phyloP scores from a whole-genome alignment of 768 basidiomycete genomes.

The Lactarius psammicola region DNA sequence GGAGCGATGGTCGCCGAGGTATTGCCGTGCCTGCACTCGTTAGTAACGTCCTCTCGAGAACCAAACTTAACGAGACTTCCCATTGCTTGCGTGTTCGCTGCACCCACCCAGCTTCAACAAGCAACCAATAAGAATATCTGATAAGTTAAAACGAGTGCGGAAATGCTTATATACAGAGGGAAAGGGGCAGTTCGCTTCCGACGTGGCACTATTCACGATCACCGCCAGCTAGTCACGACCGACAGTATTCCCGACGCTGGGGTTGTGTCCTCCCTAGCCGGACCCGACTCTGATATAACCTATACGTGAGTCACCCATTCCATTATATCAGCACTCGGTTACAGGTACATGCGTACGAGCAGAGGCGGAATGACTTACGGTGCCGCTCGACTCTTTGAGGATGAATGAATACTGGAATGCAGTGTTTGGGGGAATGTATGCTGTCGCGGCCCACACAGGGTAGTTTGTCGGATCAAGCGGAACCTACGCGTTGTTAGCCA shows the following conservation, averaged over 20 bases:
- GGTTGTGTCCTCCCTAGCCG: slow-evolving; percentile 50
- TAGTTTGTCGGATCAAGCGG: slow-evolving; percentile 51
- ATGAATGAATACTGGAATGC: slow-evolving; percentile 61
- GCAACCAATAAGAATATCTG: too few relatives aligned
- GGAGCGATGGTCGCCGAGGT: too few relatives aligned
- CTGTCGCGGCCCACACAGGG: slow-evolving; percentile 52
- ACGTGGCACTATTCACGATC: slow-evolving; percentile 17
- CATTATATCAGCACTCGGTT: slow-evolving; percentile 32
- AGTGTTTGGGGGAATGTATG: slow-evolving; percentile 50
- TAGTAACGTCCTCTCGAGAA: background rate
- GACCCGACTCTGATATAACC: slow-evolving; percentile 60
- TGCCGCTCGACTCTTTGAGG: slow-evolving; percentile 48
- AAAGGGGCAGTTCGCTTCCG: too few relatives aligned
- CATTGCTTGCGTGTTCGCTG: background rate
- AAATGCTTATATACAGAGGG: too few relatives aligned
- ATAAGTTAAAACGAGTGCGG: too few relatives aligned
- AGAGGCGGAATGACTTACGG: slow-evolving; percentile 37
- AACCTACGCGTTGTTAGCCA: slow-evolving; percentile 38
- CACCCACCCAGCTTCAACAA: background rate
- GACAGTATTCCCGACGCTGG: slow-evolving; percentile 35
- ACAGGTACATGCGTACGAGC: background rate
- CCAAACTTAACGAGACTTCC: background rate
- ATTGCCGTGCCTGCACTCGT: too few relatives aligned
- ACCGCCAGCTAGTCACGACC: slow-evolving; percentile 47
- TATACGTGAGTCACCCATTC: background rate